Evolutionary conservation across 306 rosid genomes (phyloP).

Genomic region (Aeschynomene evenia): DNA sequence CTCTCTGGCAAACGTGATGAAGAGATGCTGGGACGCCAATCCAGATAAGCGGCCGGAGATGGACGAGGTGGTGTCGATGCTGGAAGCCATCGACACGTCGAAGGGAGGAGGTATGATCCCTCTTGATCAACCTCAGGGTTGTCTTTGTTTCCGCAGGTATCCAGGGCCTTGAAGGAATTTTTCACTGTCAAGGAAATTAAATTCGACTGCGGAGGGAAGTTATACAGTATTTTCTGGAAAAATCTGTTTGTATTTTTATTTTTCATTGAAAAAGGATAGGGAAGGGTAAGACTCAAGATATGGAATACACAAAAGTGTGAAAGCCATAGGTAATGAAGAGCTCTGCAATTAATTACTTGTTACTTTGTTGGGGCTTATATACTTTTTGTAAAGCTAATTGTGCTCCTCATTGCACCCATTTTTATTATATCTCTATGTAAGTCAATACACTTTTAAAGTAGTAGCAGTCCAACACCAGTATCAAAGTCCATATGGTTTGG

Average conservation of each 20-base stretch:
- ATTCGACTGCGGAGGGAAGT: slow-evolving; percentile 13
- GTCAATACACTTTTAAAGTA: slow-evolving; percentile 26
- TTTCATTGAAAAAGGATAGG: slow-evolving; percentile 40
- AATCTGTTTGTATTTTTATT: slow-evolving; percentile 49
- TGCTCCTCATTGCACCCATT: slow-evolving; percentile 42
- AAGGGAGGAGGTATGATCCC: slow-evolving; percentile 99
- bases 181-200: slow-evolving; percentile 28
- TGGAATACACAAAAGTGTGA: slow-evolving; percentile 45
- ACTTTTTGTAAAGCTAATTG: slow-evolving; percentile 65
- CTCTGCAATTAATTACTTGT: slow-evolving; percentile 44
- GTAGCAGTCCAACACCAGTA: slow-evolving; percentile 36
- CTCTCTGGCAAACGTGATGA: slow-evolving; percentile 93
- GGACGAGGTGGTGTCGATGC: slow-evolving; percentile 88
- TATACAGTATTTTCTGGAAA: slow-evolving; percentile 32
- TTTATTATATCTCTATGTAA: slow-evolving; percentile 29
- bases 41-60: slow-evolving; percentile 95
- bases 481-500: slow-evolving; percentile 24
- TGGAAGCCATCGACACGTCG: slow-evolving; percentile 92
- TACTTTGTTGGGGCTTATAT: slow-evolving; percentile 43
- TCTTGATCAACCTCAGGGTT: slow-evolving; percentile 77
- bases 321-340: slow-evolving; percentile 48
- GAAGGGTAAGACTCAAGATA: slow-evolving; percentile 41
- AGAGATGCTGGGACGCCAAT: slow-evolving; percentile 99
- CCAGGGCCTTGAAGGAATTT: slow-evolving; percentile 75
- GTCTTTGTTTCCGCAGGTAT: slow-evolving; percentile 77